Evolutionary conservation across 768 basidiomycete genomes (phyloP), one percentile per base, ranked within the genome.

Genomic region (Boletus vermiculosoides): DNA sequence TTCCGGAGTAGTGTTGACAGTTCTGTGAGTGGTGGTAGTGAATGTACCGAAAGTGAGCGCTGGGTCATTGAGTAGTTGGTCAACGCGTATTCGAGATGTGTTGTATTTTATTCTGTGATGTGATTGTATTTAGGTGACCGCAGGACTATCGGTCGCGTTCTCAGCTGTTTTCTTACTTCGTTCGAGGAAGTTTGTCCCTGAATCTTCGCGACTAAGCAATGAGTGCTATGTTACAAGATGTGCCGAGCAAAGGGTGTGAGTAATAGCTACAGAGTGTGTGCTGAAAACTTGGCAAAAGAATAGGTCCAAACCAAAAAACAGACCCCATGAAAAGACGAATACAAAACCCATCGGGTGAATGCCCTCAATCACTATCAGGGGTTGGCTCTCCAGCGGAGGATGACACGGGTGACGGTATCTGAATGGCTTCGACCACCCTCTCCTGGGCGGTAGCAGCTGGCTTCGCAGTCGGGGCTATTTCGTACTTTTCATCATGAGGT

Each of bases 381-480:
- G 71, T 66, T 13, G 66, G 64, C 2, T 66, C 71, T 45, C 69
- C 74, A 20, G 75, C 64, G 47, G 79, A 76, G 37, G 80, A 78
- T 45, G 80, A 76, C 39, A 66, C 66, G n/a, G 83, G 83, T 13
- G 86, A 83, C 16, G 76, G 70, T 53, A 77, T 73, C 42, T 76
- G 68, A 52, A 86, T 83, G 34, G 74, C 68, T 60, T 87, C 85
- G 7, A 83, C 75, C 62, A 87, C 84, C 65, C 81, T 80, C 68
- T 83, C 84, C 52, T 84, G 81, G 11, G 82, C 70, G 44, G 80
- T 79, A 34, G 79, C 78, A 12, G 83, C 82, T 58, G 83, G 82
- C 37, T 80, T 79, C n/a, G 81, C 80, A 50, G 82, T 80, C 18
- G 76, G 75, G 2, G 81, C 80, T 48, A 70, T 71, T 52, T 82